Conservation (phyloP, 2,329 filamentous ascomycete species). For the Apiospora aurea region DNA sequence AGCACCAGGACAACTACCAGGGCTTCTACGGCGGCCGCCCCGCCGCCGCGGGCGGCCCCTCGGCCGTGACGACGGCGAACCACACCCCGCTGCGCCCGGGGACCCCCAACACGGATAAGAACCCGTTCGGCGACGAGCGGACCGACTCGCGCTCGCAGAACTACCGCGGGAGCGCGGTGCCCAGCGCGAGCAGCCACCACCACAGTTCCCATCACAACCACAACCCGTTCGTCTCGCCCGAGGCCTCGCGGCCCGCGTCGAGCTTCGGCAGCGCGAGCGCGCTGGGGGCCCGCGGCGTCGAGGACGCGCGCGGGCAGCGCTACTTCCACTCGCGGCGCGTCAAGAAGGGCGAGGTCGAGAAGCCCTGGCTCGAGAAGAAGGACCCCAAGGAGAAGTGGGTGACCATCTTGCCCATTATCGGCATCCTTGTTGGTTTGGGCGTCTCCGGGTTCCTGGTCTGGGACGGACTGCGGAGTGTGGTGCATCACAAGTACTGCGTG, state of each 20-base stretch:
- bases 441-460: slow-evolving; percentile 77
- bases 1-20: slow-evolving; percentile 8
- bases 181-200: background rate
- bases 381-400: slow-evolving; percentile 87
- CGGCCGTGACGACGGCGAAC: slow-evolving; percentile 45
- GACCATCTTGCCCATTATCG: slow-evolving; percentile 78
- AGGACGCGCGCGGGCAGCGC: slow-evolving; percentile 49
- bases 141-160: slow-evolving; percentile 45
- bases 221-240: slow-evolving; percentile 36
- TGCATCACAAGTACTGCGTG: slow-evolving; percentile 76
- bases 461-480: slow-evolving; percentile 75
- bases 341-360: slow-evolving; percentile 74
- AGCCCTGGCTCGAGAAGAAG: slow-evolving; percentile 77
- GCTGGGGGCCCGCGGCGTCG: slow-evolving; percentile 44
- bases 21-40: slow-evolving; percentile 31
- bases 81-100: slow-evolving; percentile 47
- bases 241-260: slow-evolving; percentile 53
- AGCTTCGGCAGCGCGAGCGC: slow-evolving; percentile 55
- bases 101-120: slow-evolving; percentile 49
- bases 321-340: slow-evolving; percentile 80
- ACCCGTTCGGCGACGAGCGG: slow-evolving; percentile 48
- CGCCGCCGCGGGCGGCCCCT: slow-evolving; percentile 38
- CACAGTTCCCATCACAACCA: slow-evolving; percentile 8
- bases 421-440: slow-evolving; percentile 71
- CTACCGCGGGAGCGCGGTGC: background rate